phyloP scores from a whole-genome alignment of 306 rosid genomes.

The Alnus rubra region DNA sequence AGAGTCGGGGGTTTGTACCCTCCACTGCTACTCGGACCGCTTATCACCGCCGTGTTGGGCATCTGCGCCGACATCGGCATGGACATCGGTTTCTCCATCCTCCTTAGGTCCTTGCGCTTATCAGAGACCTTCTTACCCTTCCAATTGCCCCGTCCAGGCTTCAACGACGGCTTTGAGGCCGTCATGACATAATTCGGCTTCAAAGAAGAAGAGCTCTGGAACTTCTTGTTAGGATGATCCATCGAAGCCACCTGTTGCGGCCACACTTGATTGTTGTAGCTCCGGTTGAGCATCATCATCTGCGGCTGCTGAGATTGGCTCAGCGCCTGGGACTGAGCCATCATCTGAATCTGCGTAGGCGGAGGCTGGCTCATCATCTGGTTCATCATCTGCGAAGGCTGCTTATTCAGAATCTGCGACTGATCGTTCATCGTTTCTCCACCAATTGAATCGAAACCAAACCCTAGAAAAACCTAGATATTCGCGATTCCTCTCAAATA shows the following conservation, averaged over 20 bases:
- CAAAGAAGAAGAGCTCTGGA: conserved; percentile 7
- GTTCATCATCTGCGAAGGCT: conserved; percentile 27
- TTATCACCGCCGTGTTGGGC: conserved; percentile 1
- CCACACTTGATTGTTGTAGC: conserved; percentile 44
- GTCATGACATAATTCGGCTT: conserved; percentile 22
- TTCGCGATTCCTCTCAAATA: too few species aligned
- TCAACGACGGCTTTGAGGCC: conserved; percentile 14
- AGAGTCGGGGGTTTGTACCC: conserved; percentile 72
- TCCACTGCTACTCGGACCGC: conserved; percentile 32
- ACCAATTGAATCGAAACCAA: conserved; percentile 15
- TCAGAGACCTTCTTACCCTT: conserved; percentile 66
- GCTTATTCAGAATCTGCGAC: conserved; percentile 44
- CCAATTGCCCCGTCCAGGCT: conserved; percentile 61
- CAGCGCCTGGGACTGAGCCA: conserved; percentile 41
- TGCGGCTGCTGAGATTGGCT: conserved; percentile 44
- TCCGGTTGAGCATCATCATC: conserved; percentile 41
- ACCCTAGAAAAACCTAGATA: conserved; percentile 5
- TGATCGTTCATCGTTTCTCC: conserved; percentile 48
- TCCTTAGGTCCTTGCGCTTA: conserved; percentile 58
- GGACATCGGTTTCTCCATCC: conserved; percentile 51
- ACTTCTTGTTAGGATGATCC: conserved; percentile 24
- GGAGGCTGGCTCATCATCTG: conserved; percentile 31
- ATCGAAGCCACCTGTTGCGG: conserved; percentile 28
- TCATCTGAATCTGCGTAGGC: conserved; percentile 37
- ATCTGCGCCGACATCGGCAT: conserved; percentile 5